phyloP scores from a whole-genome alignment of 306 rosid species.

The Vigna radiata region DNA sequence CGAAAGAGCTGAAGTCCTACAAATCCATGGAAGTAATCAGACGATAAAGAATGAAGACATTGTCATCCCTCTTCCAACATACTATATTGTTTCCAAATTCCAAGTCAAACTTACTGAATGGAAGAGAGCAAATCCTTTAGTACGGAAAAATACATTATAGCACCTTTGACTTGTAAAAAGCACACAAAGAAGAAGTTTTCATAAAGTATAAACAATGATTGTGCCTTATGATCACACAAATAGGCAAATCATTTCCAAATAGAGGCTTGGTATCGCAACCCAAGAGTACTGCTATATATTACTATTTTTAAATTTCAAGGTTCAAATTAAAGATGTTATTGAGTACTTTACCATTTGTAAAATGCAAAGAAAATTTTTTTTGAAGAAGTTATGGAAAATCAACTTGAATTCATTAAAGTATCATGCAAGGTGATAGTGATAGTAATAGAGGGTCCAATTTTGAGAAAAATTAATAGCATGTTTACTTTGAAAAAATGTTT shows the following conservation, averaged over 20 bases:
- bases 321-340: background rate
- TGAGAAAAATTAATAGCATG: background rate
- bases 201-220: background rate
- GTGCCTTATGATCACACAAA: background rate
- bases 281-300: background rate
- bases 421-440: background rate
- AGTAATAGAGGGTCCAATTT: constrained; percentile 26
- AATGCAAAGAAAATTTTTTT: background rate
- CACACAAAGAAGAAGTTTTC: background rate
- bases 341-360: background rate
- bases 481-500: background rate
- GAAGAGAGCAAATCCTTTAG: background rate
- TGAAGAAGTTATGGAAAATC: constrained; percentile 7
- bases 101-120: background rate
- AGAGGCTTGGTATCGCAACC: background rate
- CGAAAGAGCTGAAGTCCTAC: background rate
- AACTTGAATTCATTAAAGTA: constrained; percentile 21
- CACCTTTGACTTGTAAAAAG: background rate
- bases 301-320: constrained; percentile 1
- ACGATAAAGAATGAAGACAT: background rate
- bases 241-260: background rate
- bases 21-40: constrained; percentile 18
- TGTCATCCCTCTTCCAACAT: background rate
- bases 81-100: background rate
- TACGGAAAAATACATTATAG: background rate